Conservation (phyloP, 208 protist genomes). For the Trypanosomatidae sp. region DNA sequence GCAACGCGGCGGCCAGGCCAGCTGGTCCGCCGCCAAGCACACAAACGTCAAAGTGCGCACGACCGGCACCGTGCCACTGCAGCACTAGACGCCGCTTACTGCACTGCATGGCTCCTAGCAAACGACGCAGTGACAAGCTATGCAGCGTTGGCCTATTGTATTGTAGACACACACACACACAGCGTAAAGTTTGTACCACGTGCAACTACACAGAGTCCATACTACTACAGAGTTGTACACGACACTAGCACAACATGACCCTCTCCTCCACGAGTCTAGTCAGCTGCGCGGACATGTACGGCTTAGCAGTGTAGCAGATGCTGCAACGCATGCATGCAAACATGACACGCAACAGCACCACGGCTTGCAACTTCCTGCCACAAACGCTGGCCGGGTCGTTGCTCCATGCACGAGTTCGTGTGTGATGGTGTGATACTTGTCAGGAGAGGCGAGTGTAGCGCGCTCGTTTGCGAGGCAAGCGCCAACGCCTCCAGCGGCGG, state of each 20-base stretch:
- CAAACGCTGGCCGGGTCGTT: no score
- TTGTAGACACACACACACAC: not conserved
- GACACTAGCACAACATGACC: not conserved
- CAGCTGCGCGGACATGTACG: constrained; percentile 2
- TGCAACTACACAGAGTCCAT: no score
- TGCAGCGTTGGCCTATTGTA: no score
- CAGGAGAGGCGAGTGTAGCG: constrained; percentile 17
- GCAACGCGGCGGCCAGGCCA: constrained; percentile 57
- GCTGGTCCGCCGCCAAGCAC: constrained; percentile 67
- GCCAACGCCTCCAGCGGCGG: constrained; percentile 23
- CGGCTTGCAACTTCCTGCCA: no score
- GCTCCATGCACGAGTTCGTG: constrained; percentile 10
- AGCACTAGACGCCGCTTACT: not conserved
- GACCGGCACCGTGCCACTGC: constrained; percentile 5
- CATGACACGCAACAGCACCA: no score
- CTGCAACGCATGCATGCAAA: no score
- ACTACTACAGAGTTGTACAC: no score
- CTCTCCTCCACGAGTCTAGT: constrained; percentile 3
- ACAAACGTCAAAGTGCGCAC: constrained; percentile 55
- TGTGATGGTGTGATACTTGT: constrained; percentile 15
- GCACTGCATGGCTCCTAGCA: not conserved
- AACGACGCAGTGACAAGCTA: not conserved
- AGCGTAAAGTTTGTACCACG: not conserved
- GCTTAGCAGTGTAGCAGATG: no score
- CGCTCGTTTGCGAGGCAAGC: constrained; percentile 54